A percentile compares a stretch with the other conserved stretches of the same genome.
These are phyloP conservation scores for Erodium trifolium DNA, from an alignment of 441 rosid species.

Conservation along the genomic window DNA sequence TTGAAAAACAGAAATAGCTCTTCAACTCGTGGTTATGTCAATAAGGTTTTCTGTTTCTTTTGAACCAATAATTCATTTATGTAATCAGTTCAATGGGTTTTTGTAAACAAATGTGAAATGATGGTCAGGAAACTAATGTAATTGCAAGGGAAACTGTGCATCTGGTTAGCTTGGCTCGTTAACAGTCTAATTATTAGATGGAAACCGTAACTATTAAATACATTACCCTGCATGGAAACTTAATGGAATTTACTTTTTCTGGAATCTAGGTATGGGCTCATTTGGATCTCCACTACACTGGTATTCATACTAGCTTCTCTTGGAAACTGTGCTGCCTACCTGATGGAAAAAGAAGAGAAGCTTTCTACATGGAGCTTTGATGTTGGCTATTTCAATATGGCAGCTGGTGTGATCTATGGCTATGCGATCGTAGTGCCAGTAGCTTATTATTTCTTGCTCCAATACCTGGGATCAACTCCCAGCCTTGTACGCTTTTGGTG, in stretches of 20 bases:
- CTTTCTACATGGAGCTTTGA: constrained; percentile 70
- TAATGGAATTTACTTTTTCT: constrained; percentile 9
- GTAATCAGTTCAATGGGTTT: not conserved
- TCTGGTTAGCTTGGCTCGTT: constrained; percentile 7
- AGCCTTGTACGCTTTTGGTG: constrained; percentile 82
- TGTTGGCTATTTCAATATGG: constrained; percentile 71
- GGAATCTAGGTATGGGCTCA: constrained; percentile 63
- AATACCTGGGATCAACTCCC: constrained; percentile 67
- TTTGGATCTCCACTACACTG: constrained; percentile 90
- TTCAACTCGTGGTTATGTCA: not conserved
- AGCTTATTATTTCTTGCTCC: constrained; percentile 74
- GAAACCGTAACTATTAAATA: not conserved
- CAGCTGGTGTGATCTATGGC: constrained; percentile 55
- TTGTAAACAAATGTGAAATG: constrained; percentile 1
- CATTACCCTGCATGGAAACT: not conserved
- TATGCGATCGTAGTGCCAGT: constrained; percentile 69
- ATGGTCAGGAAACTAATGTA: not conserved
- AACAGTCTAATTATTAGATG: not conserved
- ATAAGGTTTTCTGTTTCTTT: not conserved
- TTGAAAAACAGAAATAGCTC: no score
- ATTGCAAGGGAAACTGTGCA: not conserved
- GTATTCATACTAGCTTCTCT: constrained; percentile 69
- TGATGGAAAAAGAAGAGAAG: constrained; percentile 47
- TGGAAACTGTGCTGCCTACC: constrained; percentile 83
- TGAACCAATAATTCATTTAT: not conserved